Evolutionary conservation across 768 basidiomycete species (phyloP).

Genomic region (Boletales sp.): DNA sequence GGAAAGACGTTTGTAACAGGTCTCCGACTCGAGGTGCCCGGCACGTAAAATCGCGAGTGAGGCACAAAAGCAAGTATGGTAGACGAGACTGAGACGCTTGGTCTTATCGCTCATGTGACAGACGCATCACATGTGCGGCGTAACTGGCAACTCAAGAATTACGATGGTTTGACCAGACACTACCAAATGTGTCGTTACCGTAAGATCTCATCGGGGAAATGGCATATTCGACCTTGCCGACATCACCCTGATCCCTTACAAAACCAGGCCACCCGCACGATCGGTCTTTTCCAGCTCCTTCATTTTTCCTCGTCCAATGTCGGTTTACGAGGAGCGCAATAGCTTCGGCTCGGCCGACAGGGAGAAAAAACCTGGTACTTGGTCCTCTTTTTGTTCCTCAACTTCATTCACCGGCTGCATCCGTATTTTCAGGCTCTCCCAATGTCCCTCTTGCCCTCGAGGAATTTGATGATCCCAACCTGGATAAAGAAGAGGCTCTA

Average conservation of each 20-base stretch:
- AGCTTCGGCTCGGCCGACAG: constrained; percentile 20
- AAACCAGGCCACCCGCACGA: constrained; percentile 2
- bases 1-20: too few relatives aligned
- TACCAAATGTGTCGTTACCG: not conserved
- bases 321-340: constrained; percentile 13
- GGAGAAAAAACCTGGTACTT: constrained; percentile 20
- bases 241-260: constrained; percentile 7
- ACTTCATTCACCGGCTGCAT: not conserved
- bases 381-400: not conserved
- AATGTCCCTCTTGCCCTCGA: constrained; percentile 7
- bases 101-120: too few relatives aligned
- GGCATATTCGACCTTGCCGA: not conserved
- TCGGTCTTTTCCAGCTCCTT: not conserved
- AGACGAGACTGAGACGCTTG: too few relatives aligned
- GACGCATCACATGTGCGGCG: constrained; percentile 4
- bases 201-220: not conserved
- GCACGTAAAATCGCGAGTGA: too few relatives aligned
- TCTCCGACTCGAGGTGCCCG: too few relatives aligned
- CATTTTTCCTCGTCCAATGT: constrained; percentile 12
- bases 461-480: constrained; percentile 38
- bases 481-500: constrained; percentile 27
- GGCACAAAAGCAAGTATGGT: too few relatives aligned
- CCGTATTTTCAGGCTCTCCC: constrained; percentile 1
- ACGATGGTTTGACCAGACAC: too few relatives aligned
- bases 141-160: too few relatives aligned